Base-by-base conservation (phyloP, 75 land plant genomes). In the Sequoia sempervirens region DNA sequence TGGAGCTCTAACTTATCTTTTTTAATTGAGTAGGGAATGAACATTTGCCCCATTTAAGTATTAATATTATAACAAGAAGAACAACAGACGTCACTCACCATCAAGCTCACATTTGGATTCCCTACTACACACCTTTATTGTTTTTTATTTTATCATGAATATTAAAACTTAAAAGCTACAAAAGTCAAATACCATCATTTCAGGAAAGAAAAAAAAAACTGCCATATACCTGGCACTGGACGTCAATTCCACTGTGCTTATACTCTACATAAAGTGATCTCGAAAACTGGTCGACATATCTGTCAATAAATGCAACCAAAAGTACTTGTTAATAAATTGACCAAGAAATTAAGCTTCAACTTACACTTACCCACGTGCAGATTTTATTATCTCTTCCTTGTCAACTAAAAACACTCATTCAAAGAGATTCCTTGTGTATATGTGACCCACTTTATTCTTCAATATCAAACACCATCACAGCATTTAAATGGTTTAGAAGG, bases 241-340 rank as follows among this genome's bases (percentile, higher is more conserved):
- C 93, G 82, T 97, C 96, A 82, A 97, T 94, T 17, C 99, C 99
- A 41, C 83, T 87, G 36, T 90, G 83, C 91, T 92, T 97, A 85
- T 97, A 97, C 78, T 97, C 99, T 43, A 94, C 98, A 84, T 94
- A 88, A 20, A 97, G 89, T 54, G 91, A 89, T 83, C 96, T 91
- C 18, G 99, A 95, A 70, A 97, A 87, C 61, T 92, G 92, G 83
- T 97, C 98, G 12, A 95, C 86, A 81, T 90, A 97, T 41, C 99
- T 97, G 93, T 34, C 75, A 84, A 84, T 4, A 85, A 43, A 80
- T 45, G 58, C 20, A 86, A 83, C 45, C 37, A 50, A 46, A 32
- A 46, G 17, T 34, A n/a, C n/a, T 40, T 28, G 34, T 73, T 66
- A 78, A 69, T 40, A 26, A 41, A 30, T 73, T 15, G 2, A 28